Base-by-base conservation (phyloP, 306 rosid genomes). In the Hippophae gyantsensis region DNA sequence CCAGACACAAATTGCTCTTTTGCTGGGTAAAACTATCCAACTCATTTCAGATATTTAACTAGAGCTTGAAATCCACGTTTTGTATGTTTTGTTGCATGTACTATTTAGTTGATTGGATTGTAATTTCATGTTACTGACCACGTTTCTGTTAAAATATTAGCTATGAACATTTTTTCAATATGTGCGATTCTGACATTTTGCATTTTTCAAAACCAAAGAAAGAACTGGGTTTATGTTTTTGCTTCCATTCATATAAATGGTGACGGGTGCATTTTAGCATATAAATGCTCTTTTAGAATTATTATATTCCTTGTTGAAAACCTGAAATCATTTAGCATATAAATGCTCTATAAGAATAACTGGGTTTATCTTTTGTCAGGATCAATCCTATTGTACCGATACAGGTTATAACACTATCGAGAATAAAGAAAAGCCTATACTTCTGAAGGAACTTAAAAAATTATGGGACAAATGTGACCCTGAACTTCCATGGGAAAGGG, bases 371-470 rank as follows among this genome's bases (percentile, higher is more conserved):
- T 2, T 32, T 32, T 32, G 38, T 32, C 70, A 89, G 97, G 64
- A 84, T 68, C 95, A 64, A 68, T 76, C 73, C 8, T 81, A 84
- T 43, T 92, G 99, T 74, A 85, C 96, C 43, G 26, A 4, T 18
- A 85, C 99, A 8, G 40, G 62, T 13, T 76, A 72, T 52, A 49
- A 9, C 2, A 88, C 99, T 9, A 47, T 82, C 41, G 95, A 80
- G 84, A 73, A 85, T 43, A 57, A 5, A 51, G 0, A 56, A 9
- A 88, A 88, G 74, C 96, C 93, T 61, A 65, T 92, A 55, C 67
- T 85, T 49, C 77, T 92, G 56, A 92, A 92, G 81, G 96, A 92
- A 71, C 79, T 92, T n/a, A 69, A 60, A 47, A 83, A 78, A 67
- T 58, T 92, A 72, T 92, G 99, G 99, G 89, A 81, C 60, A 73